Evolutionary conservation across 2,329 filamentous ascomycete species (phyloP).

Genomic region (Drechmeria coniospora): DNA sequence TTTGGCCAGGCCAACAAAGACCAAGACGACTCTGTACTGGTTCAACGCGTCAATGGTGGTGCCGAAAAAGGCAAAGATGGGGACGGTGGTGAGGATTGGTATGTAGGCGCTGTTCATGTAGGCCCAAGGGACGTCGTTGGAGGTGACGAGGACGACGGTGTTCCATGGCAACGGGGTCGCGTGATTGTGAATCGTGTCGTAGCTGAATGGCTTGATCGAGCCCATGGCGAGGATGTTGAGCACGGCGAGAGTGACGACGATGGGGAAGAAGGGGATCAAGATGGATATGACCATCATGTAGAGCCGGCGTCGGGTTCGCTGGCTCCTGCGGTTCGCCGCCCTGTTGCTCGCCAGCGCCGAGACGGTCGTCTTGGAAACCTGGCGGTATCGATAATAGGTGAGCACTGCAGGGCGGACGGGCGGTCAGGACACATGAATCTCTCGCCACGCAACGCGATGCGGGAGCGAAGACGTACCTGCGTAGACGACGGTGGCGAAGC

Average conservation of each 20-base stretch:
- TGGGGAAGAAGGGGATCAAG: conserved; percentile 33
- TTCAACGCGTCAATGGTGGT: conserved; percentile 37
- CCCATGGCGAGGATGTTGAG: conserved; percentile 22
- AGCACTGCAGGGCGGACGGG: conserved; percentile 18
- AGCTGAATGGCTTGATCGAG: conserved; percentile 22
- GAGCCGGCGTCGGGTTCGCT: conserved; percentile 34
- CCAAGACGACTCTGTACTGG: conserved; percentile 25
- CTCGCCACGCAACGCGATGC: neutral
- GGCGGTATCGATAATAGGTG: conserved; percentile 30
- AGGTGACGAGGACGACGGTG: conserved; percentile 29
- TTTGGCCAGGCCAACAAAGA: conserved; percentile 25
- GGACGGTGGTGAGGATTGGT: conserved; percentile 27
- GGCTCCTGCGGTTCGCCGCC: conserved; percentile 23
- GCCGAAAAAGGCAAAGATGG: conserved; percentile 40
- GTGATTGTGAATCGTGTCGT: conserved; percentile 23
- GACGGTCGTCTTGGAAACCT: conserved; percentile 25
- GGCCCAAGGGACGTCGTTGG: conserved; percentile 20
- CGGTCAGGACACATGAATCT: neutral
- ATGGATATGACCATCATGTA: conserved; percentile 40
- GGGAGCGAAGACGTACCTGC: conserved; percentile 24
- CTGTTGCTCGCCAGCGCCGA: conserved; percentile 25
- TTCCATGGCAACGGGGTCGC: conserved; percentile 26
- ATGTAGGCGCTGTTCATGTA: conserved; percentile 33
- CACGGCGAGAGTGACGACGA: conserved; percentile 25
- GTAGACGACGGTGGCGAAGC: conserved; percentile 27